These are phyloP conservation scores for Geosmithia putterillii DNA, from an alignment of 2,329 filamentous ascomycete species.

Conservation along the genomic window DNA sequence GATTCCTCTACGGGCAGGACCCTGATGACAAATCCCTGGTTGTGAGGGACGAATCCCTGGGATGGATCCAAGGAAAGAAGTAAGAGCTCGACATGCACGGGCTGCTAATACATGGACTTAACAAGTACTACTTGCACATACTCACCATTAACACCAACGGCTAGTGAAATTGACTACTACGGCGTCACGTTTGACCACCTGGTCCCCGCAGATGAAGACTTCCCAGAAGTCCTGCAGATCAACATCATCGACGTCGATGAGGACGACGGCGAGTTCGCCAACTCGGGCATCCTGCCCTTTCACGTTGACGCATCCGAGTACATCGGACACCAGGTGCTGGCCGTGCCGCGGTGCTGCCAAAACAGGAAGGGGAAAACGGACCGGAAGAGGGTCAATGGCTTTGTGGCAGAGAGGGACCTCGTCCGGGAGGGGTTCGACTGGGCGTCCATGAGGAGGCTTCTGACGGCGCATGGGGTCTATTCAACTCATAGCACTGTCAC, in stretches of 20 bases:
- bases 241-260: constrained; percentile 21
- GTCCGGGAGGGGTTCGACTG: constrained; percentile 2
- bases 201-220: constrained; percentile 17
- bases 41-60: constrained; percentile 2
- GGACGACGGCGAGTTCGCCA: constrained; percentile 17
- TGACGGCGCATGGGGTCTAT: constrained; percentile 3
- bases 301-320: constrained; percentile 21
- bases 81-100: neutral
- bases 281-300: constrained; percentile 16
- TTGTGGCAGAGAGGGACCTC: constrained; percentile 3
- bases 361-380: constrained; percentile 3
- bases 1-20: neutral
- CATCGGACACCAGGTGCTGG: constrained; percentile 19
- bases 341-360: constrained; percentile 3
- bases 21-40: neutral
- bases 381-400: constrained; percentile 1
- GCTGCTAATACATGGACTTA: neutral
- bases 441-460: constrained; percentile 3
- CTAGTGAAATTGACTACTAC: constrained; percentile 9
- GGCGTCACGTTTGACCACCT: constrained; percentile 14
- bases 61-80: constrained; percentile 4
- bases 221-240: constrained; percentile 27
- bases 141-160: constrained; percentile 17
- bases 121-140: constrained; percentile 3
- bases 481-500: neutral